Conservation (phyloP, 495 filamentous ascomycete genomes). For the Eremomyces bilateralis region DNA sequence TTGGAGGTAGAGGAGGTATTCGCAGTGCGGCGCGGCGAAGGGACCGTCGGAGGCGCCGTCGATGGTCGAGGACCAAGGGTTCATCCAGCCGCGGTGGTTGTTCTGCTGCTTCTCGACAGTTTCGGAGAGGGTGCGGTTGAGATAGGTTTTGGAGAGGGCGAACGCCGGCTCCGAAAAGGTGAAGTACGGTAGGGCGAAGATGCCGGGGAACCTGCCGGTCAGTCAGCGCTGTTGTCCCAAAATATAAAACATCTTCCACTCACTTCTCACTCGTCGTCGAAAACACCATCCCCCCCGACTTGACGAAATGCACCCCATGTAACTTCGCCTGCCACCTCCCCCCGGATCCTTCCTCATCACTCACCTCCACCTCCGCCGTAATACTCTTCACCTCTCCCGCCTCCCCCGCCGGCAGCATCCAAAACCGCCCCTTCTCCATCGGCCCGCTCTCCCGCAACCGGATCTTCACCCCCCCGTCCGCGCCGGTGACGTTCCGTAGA, state of each 20-base stretch:
- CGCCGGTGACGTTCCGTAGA: conserved; percentile 12
- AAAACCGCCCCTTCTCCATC: conserved; percentile 2
- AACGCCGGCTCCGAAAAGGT: conserved; percentile 43
- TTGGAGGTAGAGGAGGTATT: conserved; percentile 74
- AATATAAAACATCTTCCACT: conserved; percentile 4
- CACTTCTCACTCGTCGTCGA: conserved; percentile 75
- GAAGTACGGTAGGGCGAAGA: conserved; percentile 76
- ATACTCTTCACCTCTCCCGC: conserved; percentile 25
- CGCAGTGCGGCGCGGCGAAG: conserved; percentile 51
- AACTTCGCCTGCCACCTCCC: conserved; percentile 54
- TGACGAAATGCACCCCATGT: conserved; percentile 64
- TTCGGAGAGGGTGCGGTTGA: conserved; percentile 48
- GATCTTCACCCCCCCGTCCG: conserved; percentile 7
- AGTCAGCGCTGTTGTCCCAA: not conserved
- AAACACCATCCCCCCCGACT: conserved; percentile 51
- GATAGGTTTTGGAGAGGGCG: conserved; percentile 37
- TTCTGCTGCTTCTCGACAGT: conserved; percentile 40
- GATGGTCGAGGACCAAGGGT: conserved; percentile 39
- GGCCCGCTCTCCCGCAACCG: conserved; percentile 6
- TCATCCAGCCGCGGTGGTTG: conserved; percentile 18
- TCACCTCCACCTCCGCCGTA: conserved; percentile 39
- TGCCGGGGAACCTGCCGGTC: conserved; percentile 42
- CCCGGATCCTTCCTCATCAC: conserved; percentile 42
- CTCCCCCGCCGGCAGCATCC: conserved; percentile 3
- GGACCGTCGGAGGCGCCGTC: conserved; percentile 33